Base-by-base conservation (phyloP, 306 rosid genomes). In the Myrica gale region DNA sequence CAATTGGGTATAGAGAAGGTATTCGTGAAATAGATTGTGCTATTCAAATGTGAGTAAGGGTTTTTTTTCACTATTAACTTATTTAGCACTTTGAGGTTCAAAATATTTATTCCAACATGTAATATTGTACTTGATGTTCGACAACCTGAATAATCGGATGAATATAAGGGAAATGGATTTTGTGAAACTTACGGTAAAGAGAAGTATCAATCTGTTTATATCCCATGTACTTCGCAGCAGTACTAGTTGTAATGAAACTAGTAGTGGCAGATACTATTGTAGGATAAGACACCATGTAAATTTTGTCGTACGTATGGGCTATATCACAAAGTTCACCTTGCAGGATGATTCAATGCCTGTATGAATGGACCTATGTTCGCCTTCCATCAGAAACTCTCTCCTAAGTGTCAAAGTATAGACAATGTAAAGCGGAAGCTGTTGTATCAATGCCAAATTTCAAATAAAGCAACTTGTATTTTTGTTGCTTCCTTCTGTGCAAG, bases 181-280 rank as follows among this genome's bases (percentile, higher is more conserved):
- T 75, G 16, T 65, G 78, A 41, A 76, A 52, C 4, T 67, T 20
- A 7, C 41, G 73, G 26, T 7, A 66, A 76, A 68, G 69, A 45
- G 71, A 42, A 32, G 19, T 32, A 32, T 32, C 37, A 3, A 32
- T 2, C 37, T 32, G 37, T 32, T 32, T 32, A 32, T 32, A 32
- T 32, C 37, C 37, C 37, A 32, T 32, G 37, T 32, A 2, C 37
- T 32, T 32, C 37, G 37, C 37, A 32, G 37, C 37, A 32, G 37
- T 32, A 32, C 37, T 32, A 32, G 37, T 32, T 32, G 37, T 32
- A 71, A 78, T 61, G 42, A 50, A 3, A 10, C 21, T 77, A 9
- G 23, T 58, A 44, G 51, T 5, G 8, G 50, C 7, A 13, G 15
- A 43, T 52, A 65, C 19, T 17, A 32, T 73, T 46, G 43, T 47